These are phyloP conservation scores for Colletotrichum sp. DNA, from an alignment of 2,329 filamentous ascomycete species.

Conservation along the genomic window DNA sequence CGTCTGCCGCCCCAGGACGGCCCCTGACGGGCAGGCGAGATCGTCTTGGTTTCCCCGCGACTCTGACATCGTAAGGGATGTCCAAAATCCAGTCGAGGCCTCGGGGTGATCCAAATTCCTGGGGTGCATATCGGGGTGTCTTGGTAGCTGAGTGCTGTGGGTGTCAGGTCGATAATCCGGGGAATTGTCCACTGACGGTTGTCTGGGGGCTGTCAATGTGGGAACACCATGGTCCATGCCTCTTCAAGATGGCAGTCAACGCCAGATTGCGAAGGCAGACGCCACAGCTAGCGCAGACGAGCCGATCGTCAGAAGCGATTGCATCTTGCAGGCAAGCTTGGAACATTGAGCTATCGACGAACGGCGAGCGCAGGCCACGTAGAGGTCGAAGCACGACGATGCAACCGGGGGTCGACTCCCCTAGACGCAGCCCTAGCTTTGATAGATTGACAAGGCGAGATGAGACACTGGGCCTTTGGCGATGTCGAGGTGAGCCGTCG, in stretches of 20 bases:
- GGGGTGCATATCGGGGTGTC: slow-evolving; percentile 8
- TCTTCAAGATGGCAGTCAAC: background rate
- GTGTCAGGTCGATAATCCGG: background rate
- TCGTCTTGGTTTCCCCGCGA: background rate
- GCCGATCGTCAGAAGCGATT: background rate
- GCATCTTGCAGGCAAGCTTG: background rate
- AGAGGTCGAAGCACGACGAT: slow-evolving; percentile 1
- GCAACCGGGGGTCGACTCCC: background rate
- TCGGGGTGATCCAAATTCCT: background rate
- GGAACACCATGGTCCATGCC: background rate
- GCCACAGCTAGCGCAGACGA: background rate
- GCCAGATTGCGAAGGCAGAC: background rate
- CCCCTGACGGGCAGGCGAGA: background rate
- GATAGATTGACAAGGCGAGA: background rate
- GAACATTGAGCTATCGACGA: background rate
- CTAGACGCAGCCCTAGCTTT: background rate
- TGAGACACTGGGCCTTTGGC: background rate
- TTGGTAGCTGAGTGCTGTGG: background rate
- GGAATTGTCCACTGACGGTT: background rate
- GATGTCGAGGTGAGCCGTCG: background rate
- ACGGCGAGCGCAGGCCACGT: background rate
- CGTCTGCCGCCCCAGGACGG: background rate
- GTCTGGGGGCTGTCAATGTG: slow-evolving; percentile 4
- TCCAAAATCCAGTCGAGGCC: background rate
- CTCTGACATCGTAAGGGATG: background rate